Base-by-base conservation (phyloP, 23 red algal species). In the Chondrus crispus region DNA sequence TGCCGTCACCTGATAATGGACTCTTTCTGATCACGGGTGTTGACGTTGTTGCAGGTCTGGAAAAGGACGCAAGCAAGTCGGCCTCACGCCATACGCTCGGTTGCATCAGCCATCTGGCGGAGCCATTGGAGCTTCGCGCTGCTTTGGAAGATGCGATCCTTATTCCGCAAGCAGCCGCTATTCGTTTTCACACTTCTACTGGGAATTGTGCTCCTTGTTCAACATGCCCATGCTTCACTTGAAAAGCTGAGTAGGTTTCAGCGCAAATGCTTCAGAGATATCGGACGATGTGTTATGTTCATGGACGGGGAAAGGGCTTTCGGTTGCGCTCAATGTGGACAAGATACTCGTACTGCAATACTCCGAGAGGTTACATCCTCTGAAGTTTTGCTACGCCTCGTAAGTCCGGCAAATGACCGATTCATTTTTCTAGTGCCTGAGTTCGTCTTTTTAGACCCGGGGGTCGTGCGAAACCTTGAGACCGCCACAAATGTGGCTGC, bases 391-490 rank as follows among this genome's bases (percentile, higher is more conserved):
- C 26, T 32, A 6, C 35, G 26, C 60, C 35, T 66, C 18, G 9
- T 66, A 7, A 32, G 35, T 32, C 60, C 60, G 26, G 60, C 26
- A 9, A 66, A 66, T 32, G 60, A 66, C 26, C 60, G 60, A 22
- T 32, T 22, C 60, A 90, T 90, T n/a, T 49, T 58, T 43, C 20
- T 90, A 46, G 46, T 90, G 55, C 87, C 87, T 11, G 87, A 90
- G 39, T 62, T 46, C 53, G 54, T 90, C 14, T 90, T 90, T 28
- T 90, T 90, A 12, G 48, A 46, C 7, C 29, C 45, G 39, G 44
- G 29, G n/a, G 87, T 90, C 32, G 48, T 69, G 26, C 80, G 71
- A 18, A 62, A 38, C n/a, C 68, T 90, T 35, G 53, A 6, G n/a
- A 75, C 72, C 11, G 68, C 41, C 50, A 24, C 24, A 2, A 80